Base-by-base conservation (phyloP, 2,329 filamentous ascomycete species). In the Penicillium italicum region DNA sequence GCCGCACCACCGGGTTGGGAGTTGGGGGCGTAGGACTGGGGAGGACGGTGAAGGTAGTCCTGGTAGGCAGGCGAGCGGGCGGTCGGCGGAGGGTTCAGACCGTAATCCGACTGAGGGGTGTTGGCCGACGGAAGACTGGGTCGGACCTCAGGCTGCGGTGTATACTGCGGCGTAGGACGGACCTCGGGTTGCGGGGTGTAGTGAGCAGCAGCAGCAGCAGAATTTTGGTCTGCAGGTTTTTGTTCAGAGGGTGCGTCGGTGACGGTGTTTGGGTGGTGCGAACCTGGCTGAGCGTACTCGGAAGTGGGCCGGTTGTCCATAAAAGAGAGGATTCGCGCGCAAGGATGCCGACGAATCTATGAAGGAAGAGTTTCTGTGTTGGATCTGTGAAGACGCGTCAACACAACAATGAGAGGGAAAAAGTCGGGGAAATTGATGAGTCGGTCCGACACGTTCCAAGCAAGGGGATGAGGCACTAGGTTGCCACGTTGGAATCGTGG, bases 81-180 rank as follows among this genome's bases (percentile, higher is more conserved):
- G 62, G 52, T 79, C 74, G 64, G 83, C 61, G 81, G 80, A 66
- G 89, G 89, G 69, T 90, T 90, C 69, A 90, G 82, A 74, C 85
- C 83, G 88, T 95, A 96, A 72, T 95, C 91, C 62, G 91, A 92
- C 62, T 90, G 91, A 57, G 91, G 91, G 61, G 91, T 96, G 67
- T 88, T 89, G 66, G 88, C 86, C 60, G 86, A 82, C 58, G 88
- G 87, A 75, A 91, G 90, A 74, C 83, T 87, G 65, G 86, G 79
- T 75, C 89, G 85, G 71, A 86, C 85, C 79, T 96, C 91, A 79
- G 89, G 87, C 73, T 89, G 88, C 70, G 86, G 85, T 67, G 89
- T 82, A 79, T 95, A 96, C 78, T 93, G 89, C 79, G 70, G 63
- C 50, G 69, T 63, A n/a, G 70, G 67, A 54, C 72, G 72, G 48